phyloP scores from a whole-genome alignment of 2,329 filamentous ascomycete species.

The Venturia carpophila region DNA sequence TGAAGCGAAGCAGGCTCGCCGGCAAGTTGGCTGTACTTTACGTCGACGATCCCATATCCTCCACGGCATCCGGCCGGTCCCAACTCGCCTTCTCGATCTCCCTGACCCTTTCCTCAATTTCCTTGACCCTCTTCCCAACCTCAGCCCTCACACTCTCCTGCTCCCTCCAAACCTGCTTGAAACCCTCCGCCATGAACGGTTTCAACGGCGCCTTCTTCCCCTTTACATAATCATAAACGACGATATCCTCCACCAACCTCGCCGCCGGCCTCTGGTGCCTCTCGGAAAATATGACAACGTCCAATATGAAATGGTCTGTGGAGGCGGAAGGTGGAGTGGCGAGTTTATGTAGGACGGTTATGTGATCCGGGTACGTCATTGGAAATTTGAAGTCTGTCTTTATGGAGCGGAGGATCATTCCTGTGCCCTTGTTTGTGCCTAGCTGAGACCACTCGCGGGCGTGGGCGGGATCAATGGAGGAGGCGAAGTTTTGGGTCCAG shows the following conservation, averaged over 20 bases:
- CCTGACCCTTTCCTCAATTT: conserved; percentile 51
- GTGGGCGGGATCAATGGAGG: conserved; percentile 51
- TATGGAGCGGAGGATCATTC: conserved; percentile 73
- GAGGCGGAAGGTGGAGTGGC: conserved; percentile 41
- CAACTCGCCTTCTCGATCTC: conserved; percentile 64
- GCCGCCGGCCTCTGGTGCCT: conserved; percentile 64
- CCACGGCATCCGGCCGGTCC: conserved; percentile 62
- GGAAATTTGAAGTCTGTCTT: conserved; percentile 84
- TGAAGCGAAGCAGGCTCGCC: too few relatives aligned
- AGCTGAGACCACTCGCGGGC: conserved; percentile 59
- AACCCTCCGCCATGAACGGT: conserved; percentile 54
- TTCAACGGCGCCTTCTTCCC: conserved; percentile 51
- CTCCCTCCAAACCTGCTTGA: conserved; percentile 53
- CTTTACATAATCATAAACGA: conserved; percentile 64
- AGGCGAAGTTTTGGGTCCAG: conserved; percentile 65
- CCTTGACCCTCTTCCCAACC: conserved; percentile 52
- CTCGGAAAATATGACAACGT: conserved; percentile 66
- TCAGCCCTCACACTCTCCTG: conserved; percentile 48
- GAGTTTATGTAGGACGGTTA: conserved; percentile 79
- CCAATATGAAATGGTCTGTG: conserved; percentile 43
- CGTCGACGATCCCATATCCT: conserved; percentile 46
- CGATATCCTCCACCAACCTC: conserved; percentile 67
- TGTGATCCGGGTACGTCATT: conserved; percentile 72
- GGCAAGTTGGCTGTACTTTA: background rate
- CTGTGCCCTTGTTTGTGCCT: conserved; percentile 56